phyloP scores from a whole-genome alignment of 2,329 filamentous ascomycete species.

The Chaetothyriales sp. region DNA sequence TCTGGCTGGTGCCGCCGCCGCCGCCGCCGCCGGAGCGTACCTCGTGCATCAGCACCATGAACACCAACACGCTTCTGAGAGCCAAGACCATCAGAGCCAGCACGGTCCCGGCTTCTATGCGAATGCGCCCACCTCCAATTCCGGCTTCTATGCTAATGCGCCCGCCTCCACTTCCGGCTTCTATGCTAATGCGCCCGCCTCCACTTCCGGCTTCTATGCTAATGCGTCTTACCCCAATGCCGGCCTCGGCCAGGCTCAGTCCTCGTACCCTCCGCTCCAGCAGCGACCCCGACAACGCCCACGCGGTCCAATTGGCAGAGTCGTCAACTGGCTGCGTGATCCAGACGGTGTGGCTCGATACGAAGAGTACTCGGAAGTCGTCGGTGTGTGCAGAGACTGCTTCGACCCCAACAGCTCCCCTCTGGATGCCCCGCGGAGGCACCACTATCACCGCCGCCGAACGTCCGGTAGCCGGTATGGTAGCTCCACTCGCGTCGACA shows the following conservation, averaged over 20 bases:
- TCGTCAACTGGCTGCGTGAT: constrained; percentile 50
- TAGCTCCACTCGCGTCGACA: constrained; percentile 39
- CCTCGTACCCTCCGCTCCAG: constrained; percentile 12
- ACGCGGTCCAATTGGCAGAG: constrained; percentile 40
- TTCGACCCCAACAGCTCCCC: constrained; percentile 47
- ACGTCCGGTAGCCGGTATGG: constrained; percentile 23
- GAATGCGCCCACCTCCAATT: neutral
- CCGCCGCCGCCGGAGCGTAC: constrained; percentile 26
- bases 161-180: constrained; percentile 3
- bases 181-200: neutral
- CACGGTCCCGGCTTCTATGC: neutral
- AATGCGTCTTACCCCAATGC: constrained; percentile 1
- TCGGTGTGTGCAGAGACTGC: constrained; percentile 52
- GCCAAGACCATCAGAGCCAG: constrained; percentile 13
- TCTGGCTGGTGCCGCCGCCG: constrained; percentile 24
- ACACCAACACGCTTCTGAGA: constrained; percentile 10
- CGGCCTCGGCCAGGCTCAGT: constrained; percentile 15
- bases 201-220: neutral
- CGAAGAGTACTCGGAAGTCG: constrained; percentile 55
- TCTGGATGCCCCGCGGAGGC: constrained; percentile 46
- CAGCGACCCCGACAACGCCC: constrained; percentile 34
- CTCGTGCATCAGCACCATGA: constrained; percentile 25
- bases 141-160: neutral
- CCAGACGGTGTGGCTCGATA: constrained; percentile 51
- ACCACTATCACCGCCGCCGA: constrained; percentile 36